Base-by-base conservation (phyloP, 257 asterid genomes). In the Nicotiana tomentosiformis region DNA sequence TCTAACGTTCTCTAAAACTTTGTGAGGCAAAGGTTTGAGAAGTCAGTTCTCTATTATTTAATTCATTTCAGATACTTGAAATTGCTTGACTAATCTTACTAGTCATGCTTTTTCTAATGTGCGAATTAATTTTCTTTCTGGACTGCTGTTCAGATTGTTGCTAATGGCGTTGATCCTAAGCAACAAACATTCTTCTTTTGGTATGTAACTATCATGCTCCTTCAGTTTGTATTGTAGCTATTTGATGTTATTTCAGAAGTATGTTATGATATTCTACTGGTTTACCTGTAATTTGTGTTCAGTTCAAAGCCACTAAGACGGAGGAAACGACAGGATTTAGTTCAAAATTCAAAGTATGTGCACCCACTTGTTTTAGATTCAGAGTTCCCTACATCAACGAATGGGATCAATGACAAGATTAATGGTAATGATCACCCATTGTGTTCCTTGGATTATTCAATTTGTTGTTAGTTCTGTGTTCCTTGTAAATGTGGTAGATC, bases 91-190 rank as follows among this genome's bases (percentile, higher is more conserved):
- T 72, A 23, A 35, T 72, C 16, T 7, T 26, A 76, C 26, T 76
- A 76, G 15, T 72, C 61, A 26, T 76, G 46, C 80, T 2, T 51
- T 76, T 26, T 76, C 80, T 76, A 23, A 20, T 72, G 61, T 72
- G 61, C 39, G 30, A 76, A 76, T 51, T 76, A 76, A 76, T 23
- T 76, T 76, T 39, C 80, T 76, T 20, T 76, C 10, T 29, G 62
- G 46, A 49, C 43, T 74, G 61, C 30, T 76, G 62, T 51, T 81
- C 97, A 96, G 99, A 86, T 87, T 82, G 92, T 93, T 87, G 95
- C 94, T 66, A 93, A 92, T 86, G 97, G 97, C 39, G 94, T 92
- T 87, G 98, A 96, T 87, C 98, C 97, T 66, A 89, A 93, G 92
- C 92, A 90, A 83, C 97, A 94, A 74, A 92, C 97, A 5, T 95